phyloP scores from a whole-genome alignment of 73 alveolate species.

The Paramecium tetraurelia region DNA sequence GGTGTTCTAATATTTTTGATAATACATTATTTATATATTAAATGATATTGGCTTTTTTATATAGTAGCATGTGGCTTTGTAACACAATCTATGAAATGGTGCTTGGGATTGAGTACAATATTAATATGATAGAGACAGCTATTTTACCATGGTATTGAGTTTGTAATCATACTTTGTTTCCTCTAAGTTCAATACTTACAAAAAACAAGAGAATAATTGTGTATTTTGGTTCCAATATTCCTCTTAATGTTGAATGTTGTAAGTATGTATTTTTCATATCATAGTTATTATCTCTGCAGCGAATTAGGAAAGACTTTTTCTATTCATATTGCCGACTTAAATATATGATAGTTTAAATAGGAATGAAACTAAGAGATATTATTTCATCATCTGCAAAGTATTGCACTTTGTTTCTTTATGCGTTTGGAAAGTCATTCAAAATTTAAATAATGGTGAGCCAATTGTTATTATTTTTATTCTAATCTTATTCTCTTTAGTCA shows the following conservation, averaged over 20 bases:
- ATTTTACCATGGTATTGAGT: not conserved
- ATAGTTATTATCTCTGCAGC: not conserved
- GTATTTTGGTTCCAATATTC: not conserved
- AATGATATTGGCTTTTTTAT: slow-evolving; percentile 1
- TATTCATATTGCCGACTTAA: not conserved
- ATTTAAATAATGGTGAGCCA: not conserved
- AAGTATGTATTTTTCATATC: not conserved
- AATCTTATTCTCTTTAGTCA: not conserved
- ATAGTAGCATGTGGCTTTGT: slow-evolving; percentile 10
- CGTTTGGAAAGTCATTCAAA: not conserved
- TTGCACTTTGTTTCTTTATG: not conserved
- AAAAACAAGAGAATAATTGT: not conserved
- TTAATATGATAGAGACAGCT: slow-evolving; percentile 6
- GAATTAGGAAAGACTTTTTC: not conserved
- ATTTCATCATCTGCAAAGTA: not conserved
- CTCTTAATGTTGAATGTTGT: not conserved
- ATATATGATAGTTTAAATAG: not conserved
- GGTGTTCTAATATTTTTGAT: not conserved
- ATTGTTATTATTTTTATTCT: not conserved
- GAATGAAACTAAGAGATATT: not conserved
- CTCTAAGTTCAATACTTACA: not conserved
- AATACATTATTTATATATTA: not conserved
- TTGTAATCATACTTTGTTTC: not conserved
- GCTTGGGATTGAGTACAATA: not conserved
- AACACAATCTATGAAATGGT: slow-evolving; percentile 5